Percentiles rank a stretch among this genome's conserved stretches.
Evolutionary conservation across 345 rosid genomes (phyloP).

Genomic region (Sonneratia alba): DNA sequence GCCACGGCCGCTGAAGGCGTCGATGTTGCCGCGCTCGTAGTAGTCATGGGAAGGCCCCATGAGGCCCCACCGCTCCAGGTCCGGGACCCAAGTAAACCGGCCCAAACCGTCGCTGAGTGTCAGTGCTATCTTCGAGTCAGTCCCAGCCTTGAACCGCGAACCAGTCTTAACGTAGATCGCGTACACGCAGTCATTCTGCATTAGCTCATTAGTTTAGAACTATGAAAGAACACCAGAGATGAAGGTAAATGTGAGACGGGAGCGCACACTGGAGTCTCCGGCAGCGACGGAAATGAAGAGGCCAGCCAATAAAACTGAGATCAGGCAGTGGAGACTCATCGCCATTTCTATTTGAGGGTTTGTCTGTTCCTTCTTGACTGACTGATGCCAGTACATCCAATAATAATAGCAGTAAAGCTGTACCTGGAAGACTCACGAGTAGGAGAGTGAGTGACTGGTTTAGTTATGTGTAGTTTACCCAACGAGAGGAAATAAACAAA

Average conservation of each 20-base stretch:
- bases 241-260: neutral
- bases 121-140: conserved; percentile 30
- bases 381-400: no score
- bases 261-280: conserved; percentile 10
- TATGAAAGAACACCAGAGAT: neutral
- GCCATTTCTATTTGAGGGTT: neutral
- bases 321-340: neutral
- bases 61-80: conserved; percentile 28
- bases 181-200: conserved; percentile 23
- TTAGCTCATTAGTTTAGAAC: neutral
- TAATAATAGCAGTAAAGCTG: no score
- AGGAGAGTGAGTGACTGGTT: no score
- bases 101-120: conserved; percentile 23
- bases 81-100: conserved; percentile 16
- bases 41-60: conserved; percentile 34
- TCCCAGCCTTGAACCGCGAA: conserved; percentile 29
- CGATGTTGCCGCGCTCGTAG: conserved; percentile 33
- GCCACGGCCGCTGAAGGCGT: conserved; percentile 31
- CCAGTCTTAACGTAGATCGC: conserved; percentile 34
- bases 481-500: neutral
- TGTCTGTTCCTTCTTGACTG: neutral
- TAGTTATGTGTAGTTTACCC: no score
- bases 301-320: conserved; percentile 4
- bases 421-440: neutral
- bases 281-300: conserved; percentile 6